Evolutionary conservation across 108 stramenopile genomes (phyloP).

Genomic region (Cyclotella cryptica): DNA sequence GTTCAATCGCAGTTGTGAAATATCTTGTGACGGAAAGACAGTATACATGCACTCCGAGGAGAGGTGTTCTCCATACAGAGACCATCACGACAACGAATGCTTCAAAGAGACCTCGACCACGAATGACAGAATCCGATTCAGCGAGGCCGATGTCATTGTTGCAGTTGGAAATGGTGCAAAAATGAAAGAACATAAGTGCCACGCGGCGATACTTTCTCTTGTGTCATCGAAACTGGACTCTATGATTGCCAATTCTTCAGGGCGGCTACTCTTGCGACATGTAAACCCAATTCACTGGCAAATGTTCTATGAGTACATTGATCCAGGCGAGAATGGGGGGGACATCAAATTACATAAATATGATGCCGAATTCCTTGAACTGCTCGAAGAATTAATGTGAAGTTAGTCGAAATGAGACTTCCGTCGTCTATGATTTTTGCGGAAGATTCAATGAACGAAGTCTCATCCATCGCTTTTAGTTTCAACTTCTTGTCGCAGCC

Average conservation of each 20-base stretch:
- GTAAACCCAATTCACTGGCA: not conserved
- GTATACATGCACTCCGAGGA: too few relatives aligned
- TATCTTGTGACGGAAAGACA: too few relatives aligned
- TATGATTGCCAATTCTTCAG: not conserved
- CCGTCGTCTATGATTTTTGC: too few relatives aligned
- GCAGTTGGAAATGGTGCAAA: not conserved
- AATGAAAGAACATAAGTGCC: not conserved
- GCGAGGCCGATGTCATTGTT: not conserved
- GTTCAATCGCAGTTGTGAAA: too few relatives aligned
- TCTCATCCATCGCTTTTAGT: too few relatives aligned
- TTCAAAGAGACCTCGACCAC: not conserved
- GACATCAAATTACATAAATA: too few relatives aligned
- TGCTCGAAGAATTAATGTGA: too few relatives aligned
- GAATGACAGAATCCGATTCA: not conserved
- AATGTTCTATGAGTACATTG: not conserved
- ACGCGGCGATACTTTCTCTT: not conserved
- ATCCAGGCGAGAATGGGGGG: not conserved
- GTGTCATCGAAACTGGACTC: not conserved
- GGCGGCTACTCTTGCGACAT: not conserved
- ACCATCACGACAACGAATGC: not conserved
- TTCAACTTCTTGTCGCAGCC: too few relatives aligned
- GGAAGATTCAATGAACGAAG: too few relatives aligned
- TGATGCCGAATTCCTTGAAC: too few relatives aligned
- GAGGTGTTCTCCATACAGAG: too few relatives aligned
- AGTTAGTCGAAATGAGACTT: too few relatives aligned